Evolutionary conservation across 768 basidiomycete genomes (phyloP).

Genomic region (Trametes maxima): DNA sequence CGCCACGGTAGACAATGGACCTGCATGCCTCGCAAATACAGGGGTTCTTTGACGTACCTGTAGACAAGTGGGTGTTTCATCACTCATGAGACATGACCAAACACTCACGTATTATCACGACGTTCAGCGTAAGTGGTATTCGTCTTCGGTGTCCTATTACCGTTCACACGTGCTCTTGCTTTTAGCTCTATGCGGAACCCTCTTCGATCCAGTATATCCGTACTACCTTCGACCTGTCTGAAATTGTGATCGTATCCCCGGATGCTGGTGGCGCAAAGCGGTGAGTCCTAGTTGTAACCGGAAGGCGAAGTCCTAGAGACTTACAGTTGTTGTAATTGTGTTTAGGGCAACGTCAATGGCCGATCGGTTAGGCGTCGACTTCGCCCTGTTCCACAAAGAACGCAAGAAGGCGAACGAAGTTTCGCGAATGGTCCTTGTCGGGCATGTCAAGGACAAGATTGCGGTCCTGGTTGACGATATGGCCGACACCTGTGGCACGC

Average conservation of each 20-base stretch:
- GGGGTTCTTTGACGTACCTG: conserved; percentile 99
- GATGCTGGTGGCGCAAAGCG: conserved; percentile 99
- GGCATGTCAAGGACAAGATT: conserved; percentile 87
- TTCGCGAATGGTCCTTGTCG: conserved; percentile 94
- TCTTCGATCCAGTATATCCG: conserved; percentile 95
- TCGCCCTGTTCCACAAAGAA: conserved; percentile 99
- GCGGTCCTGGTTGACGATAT: conserved; percentile 99
- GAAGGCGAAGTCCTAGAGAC: background rate
- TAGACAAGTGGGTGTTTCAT: conserved; percentile 85
- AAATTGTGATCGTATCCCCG: conserved; percentile 95
- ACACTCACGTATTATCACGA: conserved; percentile 13
- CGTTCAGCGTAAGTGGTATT: conserved; percentile 50
- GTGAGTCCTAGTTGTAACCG: conserved; percentile 43
- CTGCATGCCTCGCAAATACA: conserved; percentile 98
- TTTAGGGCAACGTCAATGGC: conserved; percentile 94
- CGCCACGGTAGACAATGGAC: conserved; percentile 83
- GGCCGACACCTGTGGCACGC: conserved; percentile 95
- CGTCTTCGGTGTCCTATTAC: conserved; percentile 13
- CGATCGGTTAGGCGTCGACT: conserved; percentile 93
- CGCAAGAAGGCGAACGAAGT: conserved; percentile 96
- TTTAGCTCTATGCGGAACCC: conserved; percentile 93
- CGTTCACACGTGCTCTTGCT: conserved; percentile 20
- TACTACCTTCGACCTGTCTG: conserved; percentile 78
- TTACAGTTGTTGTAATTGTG: conserved; percentile 5
- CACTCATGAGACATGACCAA: conserved; percentile 17